Evolutionary conservation across 352 stramenopile species (phyloP), one percentile per base, ranked within the genome.

Genomic region (Globisporangium ultimum): DNA sequence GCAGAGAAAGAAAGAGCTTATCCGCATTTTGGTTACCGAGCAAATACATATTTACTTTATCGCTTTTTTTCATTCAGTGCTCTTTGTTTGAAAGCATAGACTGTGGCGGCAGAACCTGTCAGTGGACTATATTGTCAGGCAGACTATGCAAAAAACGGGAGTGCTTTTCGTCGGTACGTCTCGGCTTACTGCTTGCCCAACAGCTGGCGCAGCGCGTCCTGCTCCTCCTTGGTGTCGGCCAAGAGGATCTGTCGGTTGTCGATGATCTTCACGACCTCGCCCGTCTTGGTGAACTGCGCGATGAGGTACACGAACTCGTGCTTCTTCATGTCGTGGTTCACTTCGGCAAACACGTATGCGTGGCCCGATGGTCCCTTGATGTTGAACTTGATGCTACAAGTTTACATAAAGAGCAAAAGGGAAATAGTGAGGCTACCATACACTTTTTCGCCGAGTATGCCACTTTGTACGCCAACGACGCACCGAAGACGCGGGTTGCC

Each of bases 271-370:
- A 98, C 81, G 17, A 98, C 73, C 54, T 88, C 77, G 45, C 80
- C 83, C 48, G 91, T 96, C 62, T 91, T 86, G 72, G 93, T 97
- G 68, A 98, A 85, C 72, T 98, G 93, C 42, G 98, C 88, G 67
- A 98, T 90, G 54, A 98, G 66, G 72, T 98, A 98, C 55, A 97
- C 95, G 65, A 96, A 98, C 71, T 98, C 95, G 51, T 91, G 91
- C 61, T 89, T 95, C 55, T 94, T 90, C 91, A 98, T 98, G 62
- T 87, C 75, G 52, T 89, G 75, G 53, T 90, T 94, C 38, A 97
- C 87, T 74, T 98, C 93, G 3, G 91, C 90, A 76, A 98, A 98
- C 56, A 96, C 92, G 63, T 83, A 88, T n/a, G 78, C 92, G 54
- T 93, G 78, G 49, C 83, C 87, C 41, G 90, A 92, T 6, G 84